These are phyloP conservation scores for Rosa persica DNA, from an alignment of 306 rosid species.

Conservation along the genomic window DNA sequence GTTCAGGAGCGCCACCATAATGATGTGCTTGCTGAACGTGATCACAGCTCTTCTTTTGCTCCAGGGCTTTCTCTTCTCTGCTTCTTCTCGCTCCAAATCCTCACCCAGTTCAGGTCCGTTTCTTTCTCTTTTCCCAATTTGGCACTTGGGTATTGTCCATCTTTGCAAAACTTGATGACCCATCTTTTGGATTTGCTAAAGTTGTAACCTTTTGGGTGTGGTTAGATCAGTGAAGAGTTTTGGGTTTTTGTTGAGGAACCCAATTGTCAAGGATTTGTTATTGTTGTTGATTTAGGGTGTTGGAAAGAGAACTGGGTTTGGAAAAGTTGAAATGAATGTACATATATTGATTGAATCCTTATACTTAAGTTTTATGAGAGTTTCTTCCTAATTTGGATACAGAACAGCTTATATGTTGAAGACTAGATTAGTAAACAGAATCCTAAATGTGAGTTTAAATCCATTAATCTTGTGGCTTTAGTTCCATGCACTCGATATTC, in stretches of 20 bases:
- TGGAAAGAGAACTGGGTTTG: background rate
- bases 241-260: constrained; percentile 2
- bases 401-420: background rate
- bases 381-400: constrained; percentile 1
- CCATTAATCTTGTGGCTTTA: background rate
- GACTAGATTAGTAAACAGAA: background rate
- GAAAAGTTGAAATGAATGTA: background rate
- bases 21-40: constrained; percentile 65
- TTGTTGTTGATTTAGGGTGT: background rate
- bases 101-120: constrained; percentile 49
- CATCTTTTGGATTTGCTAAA: background rate
- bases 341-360: constrained; percentile 3
- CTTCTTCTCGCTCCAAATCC: constrained; percentile 59
- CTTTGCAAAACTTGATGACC: constrained; percentile 22
- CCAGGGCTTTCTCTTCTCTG: constrained; percentile 66
- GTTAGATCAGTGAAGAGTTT: background rate
- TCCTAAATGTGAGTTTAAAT: background rate
- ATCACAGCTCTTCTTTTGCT: constrained; percentile 67
- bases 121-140: constrained; percentile 18
- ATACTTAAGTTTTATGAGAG: background rate
- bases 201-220: background rate
- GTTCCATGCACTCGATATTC: background rate
- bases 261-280: background rate
- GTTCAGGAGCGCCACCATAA: constrained; percentile 82
- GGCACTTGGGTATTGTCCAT: constrained; percentile 25